Evolutionary conservation across 2,329 filamentous ascomycete genomes (phyloP).

Genomic region (Salinomyces thailandicus): DNA sequence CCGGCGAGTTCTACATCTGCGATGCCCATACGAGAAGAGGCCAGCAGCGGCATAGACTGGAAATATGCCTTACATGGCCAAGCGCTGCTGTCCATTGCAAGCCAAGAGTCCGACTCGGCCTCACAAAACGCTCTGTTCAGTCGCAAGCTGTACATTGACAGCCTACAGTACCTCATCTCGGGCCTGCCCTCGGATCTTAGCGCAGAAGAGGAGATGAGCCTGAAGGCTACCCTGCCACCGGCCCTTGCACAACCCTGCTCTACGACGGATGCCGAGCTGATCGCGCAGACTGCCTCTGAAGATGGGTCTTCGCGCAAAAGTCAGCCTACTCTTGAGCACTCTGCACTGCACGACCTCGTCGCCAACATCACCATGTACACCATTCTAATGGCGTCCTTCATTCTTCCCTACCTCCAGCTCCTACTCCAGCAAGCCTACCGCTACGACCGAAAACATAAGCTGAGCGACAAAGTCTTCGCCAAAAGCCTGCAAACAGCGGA

Average conservation of each 20-base stretch:
- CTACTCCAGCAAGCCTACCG: constrained; percentile 46
- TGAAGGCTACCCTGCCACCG: constrained; percentile 43
- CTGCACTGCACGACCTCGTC: constrained; percentile 15
- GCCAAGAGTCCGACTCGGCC: constrained; percentile 34
- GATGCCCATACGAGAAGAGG: constrained; percentile 7
- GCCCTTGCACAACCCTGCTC: not conserved
- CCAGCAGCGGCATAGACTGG: constrained; percentile 36
- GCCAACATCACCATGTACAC: constrained; percentile 14
- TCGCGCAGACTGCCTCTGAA: not conserved
- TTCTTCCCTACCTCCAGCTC: constrained; percentile 51
- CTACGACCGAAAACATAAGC: constrained; percentile 56
- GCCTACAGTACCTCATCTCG: constrained; percentile 53
- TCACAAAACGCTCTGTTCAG: constrained; percentile 36
- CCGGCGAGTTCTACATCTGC: constrained; percentile 12
- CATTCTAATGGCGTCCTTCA: constrained; percentile 49
- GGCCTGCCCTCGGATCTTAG: constrained; percentile 50
- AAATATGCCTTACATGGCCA: constrained; percentile 43
- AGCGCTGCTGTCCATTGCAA: constrained; percentile 36
- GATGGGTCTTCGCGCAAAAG: not conserved
- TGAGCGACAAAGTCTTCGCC: constrained; percentile 49
- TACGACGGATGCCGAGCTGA: not conserved
- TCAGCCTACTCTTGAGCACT: constrained; percentile 15
- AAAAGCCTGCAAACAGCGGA: constrained; percentile 45
- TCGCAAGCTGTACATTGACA: constrained; percentile 54
- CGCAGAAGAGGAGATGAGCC: constrained; percentile 42